These are phyloP conservation scores for Carnegiea gigantea DNA, from an alignment of 179 eudicot species.

Conservation along the genomic window DNA sequence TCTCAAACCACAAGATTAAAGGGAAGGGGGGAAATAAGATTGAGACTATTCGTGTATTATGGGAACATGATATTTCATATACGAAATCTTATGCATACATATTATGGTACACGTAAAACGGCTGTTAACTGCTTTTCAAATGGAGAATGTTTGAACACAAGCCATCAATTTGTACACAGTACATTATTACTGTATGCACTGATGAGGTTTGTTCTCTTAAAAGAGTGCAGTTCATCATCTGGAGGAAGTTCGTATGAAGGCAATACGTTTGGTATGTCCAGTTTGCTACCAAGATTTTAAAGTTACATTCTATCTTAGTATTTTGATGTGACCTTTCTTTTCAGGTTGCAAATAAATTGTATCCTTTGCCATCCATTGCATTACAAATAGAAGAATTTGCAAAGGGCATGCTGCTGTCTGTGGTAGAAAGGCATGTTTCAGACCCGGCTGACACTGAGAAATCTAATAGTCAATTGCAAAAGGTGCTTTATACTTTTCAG, in stretches of 20 bases:
- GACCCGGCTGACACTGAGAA: slow-evolving; percentile 43
- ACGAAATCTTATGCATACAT: neutral
- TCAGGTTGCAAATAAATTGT: slow-evolving; percentile 95
- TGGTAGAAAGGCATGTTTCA: slow-evolving; percentile 33
- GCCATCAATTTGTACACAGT: neutral
- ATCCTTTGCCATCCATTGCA: slow-evolving; percentile 69
- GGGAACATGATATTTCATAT: neutral
- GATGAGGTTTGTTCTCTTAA: slow-evolving; percentile 18
- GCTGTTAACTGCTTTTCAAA: neutral
- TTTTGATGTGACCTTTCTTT: slow-evolving; percentile 22
- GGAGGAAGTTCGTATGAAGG: slow-evolving; percentile 99
- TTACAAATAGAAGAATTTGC: slow-evolving; percentile 86
- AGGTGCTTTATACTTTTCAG: slow-evolving; percentile 40
- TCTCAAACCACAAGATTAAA: neutral
- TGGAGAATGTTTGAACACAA: neutral
- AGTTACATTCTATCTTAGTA: neutral
- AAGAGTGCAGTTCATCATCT: slow-evolving; percentile 94
- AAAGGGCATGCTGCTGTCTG: slow-evolving; percentile 65
- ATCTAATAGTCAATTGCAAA: slow-evolving; percentile 38
- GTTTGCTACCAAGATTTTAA: neutral
- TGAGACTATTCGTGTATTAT: neutral
- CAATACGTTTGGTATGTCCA: slow-evolving; percentile 85
- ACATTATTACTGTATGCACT: slow-evolving; percentile 7
- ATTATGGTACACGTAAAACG: neutral
- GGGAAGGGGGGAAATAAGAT: neutral